phyloP scores from a whole-genome alignment of 2,329 filamentous ascomycete genomes.

The Purpureocillium takamizusanense region DNA sequence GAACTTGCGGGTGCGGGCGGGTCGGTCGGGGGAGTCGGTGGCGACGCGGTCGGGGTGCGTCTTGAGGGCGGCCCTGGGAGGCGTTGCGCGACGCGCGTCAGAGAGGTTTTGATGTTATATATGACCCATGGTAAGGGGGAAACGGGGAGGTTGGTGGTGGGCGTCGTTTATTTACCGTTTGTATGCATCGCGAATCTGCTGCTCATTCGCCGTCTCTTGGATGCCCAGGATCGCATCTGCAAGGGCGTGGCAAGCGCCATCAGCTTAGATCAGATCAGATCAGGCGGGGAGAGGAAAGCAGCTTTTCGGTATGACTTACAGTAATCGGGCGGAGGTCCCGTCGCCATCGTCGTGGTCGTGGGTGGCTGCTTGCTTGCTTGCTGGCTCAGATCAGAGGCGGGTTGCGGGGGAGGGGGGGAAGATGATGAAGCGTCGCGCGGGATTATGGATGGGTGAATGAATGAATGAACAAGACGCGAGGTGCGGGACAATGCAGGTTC shows the following conservation, averaged over 20 bases:
- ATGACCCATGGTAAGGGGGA: not conserved
- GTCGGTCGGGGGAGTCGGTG: constrained; percentile 72
- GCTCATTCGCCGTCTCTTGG: constrained; percentile 61
- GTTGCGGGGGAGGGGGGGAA: too few species aligned
- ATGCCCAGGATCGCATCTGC: constrained; percentile 68
- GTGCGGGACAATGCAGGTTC: constrained; percentile 1
- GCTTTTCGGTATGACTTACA: too few species aligned
- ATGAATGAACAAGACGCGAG: too few species aligned
- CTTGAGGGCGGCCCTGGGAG: constrained; percentile 70
- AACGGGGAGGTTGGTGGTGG: too few species aligned
- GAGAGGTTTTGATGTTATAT: too few species aligned
- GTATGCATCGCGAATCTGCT: constrained; percentile 89
- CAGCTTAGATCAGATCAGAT: too few species aligned
- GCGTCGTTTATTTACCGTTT: constrained; percentile 79
- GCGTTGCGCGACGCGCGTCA: not conserved
- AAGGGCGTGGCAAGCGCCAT: constrained; percentile 1
- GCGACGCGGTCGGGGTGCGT: constrained; percentile 90
- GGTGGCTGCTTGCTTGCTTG: too few species aligned
- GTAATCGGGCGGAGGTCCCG: constrained; percentile 45
- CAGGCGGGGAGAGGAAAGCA: too few species aligned
- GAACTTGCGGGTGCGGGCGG: constrained; percentile 75
- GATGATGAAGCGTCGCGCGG: too few species aligned
- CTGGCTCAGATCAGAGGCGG: too few species aligned
- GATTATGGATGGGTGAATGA: too few species aligned
- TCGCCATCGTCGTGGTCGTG: constrained; percentile 27